phyloP scores from a whole-genome alignment of 2,329 filamentous ascomycete genomes.

The Pyrenophora graminea region DNA sequence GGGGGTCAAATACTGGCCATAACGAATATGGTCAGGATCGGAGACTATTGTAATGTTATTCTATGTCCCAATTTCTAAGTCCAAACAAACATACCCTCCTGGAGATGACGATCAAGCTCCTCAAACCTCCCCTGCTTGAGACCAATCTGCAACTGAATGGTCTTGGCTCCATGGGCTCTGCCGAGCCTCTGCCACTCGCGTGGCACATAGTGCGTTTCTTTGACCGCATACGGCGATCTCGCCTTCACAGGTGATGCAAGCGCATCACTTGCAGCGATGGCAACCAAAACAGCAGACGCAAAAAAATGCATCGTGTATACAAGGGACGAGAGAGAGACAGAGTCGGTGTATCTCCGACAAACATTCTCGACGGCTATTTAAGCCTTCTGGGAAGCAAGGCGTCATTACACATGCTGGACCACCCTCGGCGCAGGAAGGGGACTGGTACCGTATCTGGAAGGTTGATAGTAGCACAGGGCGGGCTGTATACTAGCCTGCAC shows the following conservation, averaged over 20 bases:
- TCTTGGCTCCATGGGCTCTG: constrained; percentile 53
- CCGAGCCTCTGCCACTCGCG: constrained; percentile 55
- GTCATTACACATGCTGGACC: constrained; percentile 1
- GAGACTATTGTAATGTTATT: constrained; percentile 21
- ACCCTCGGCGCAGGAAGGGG: constrained; percentile 1
- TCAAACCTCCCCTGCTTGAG: constrained; percentile 62
- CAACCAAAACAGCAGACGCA: constrained; percentile 31
- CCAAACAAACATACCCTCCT: constrained; percentile 48
- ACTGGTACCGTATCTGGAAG: constrained; percentile 2
- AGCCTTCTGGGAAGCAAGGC: constrained; percentile 1
- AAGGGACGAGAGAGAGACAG: background rate
- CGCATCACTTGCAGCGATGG: constrained; percentile 32
- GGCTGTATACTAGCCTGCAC: constrained; percentile 4
- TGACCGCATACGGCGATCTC: constrained; percentile 56
- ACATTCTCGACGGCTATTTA: constrained; percentile 11
- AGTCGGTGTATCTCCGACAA: background rate
- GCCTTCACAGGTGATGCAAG: constrained; percentile 45
- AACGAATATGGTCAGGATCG: constrained; percentile 56
- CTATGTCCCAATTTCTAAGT: too few species aligned
- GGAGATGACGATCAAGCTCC: constrained; percentile 60
- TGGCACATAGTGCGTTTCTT: constrained; percentile 60
- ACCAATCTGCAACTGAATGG: constrained; percentile 61
- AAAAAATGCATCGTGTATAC: constrained; percentile 14
- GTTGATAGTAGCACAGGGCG: background rate
- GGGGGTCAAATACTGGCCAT: constrained; percentile 59